Evolutionary conservation across 179 eudicot genomes (phyloP).

Genomic region (Nepenthes alata): DNA sequence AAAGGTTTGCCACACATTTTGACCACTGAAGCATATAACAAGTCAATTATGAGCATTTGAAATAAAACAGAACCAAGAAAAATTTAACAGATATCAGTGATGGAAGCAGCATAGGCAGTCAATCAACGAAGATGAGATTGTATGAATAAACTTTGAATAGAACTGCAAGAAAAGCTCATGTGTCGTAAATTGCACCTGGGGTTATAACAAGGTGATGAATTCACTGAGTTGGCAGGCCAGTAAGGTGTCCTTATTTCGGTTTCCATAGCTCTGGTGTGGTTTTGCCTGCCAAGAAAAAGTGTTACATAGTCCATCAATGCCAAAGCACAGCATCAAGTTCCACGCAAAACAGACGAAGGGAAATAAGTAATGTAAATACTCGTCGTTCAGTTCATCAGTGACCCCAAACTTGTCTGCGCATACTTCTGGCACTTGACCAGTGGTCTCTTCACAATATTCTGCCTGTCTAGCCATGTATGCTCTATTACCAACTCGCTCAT

Average conservation of each 20-base stretch:
- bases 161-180: neutral
- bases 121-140: neutral
- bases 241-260: constrained; percentile 15
- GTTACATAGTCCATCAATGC: neutral
- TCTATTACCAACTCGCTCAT: constrained; percentile 17
- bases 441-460: constrained; percentile 10
- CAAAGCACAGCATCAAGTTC: neutral
- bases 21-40: constrained; percentile 34
- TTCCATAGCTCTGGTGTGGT: constrained; percentile 13
- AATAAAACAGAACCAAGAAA: neutral
- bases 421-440: constrained; percentile 11
- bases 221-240: constrained; percentile 15
- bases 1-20: constrained; percentile 68
- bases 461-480: constrained; percentile 15
- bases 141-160: neutral
- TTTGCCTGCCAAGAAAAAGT: constrained; percentile 22
- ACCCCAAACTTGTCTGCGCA: constrained; percentile 13
- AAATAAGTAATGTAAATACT: constrained; percentile 14
- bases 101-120: neutral
- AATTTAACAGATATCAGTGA: neutral
- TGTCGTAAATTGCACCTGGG: constrained; percentile 22
- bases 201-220: constrained; percentile 28
- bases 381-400: constrained; percentile 16
- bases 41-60: constrained; percentile 4
- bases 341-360: neutral